Percentiles rank a stretch among this genome's conserved stretches.
These are phyloP conservation scores for Monosporascus sp. DNA, from an alignment of 2,329 filamentous ascomycete genomes.

Conservation along the genomic window DNA sequence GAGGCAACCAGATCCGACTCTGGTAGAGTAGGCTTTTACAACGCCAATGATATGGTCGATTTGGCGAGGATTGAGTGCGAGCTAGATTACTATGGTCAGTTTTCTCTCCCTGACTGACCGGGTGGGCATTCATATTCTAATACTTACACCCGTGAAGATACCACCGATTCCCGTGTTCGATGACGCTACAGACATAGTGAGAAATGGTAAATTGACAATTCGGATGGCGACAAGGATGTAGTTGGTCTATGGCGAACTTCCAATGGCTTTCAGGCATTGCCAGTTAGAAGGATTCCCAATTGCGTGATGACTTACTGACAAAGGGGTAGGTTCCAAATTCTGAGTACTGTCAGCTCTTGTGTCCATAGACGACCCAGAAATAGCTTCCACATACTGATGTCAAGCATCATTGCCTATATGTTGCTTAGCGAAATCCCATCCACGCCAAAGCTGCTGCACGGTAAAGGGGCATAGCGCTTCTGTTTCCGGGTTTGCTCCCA, in stretches of 20 bases:
- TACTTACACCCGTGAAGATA: slow-evolving; percentile 20
- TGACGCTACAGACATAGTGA: slow-evolving; percentile 2
- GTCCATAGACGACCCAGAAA: not conserved
- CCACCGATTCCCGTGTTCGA: slow-evolving; percentile 12
- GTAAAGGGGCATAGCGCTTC: not conserved
- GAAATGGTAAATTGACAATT: not conserved
- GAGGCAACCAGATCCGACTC: not conserved
- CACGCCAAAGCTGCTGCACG: too few species aligned
- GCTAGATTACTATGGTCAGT: slow-evolving; percentile 4
- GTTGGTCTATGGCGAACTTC: too few species aligned
- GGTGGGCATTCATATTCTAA: slow-evolving; percentile 40
- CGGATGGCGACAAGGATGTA: too few species aligned
- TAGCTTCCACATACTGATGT: slow-evolving; percentile 30
- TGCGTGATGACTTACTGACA: slow-evolving; percentile 10
- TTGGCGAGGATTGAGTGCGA: slow-evolving; percentile 1
- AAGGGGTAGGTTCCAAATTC: slow-evolving; percentile 51
- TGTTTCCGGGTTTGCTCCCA: not conserved
- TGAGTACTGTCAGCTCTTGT: not conserved
- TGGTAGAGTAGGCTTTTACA: slow-evolving; percentile 51
- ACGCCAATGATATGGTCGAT: slow-evolving; percentile 49
- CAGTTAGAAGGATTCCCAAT: too few species aligned
- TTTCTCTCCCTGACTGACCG: slow-evolving; percentile 33
- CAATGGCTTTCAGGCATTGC: too few species aligned
- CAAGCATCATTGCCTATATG: slow-evolving; percentile 38
- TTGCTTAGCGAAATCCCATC: not conserved